Conservation (phyloP, 202 grass and related monocot genomes). For the Setaria viridis region DNA sequence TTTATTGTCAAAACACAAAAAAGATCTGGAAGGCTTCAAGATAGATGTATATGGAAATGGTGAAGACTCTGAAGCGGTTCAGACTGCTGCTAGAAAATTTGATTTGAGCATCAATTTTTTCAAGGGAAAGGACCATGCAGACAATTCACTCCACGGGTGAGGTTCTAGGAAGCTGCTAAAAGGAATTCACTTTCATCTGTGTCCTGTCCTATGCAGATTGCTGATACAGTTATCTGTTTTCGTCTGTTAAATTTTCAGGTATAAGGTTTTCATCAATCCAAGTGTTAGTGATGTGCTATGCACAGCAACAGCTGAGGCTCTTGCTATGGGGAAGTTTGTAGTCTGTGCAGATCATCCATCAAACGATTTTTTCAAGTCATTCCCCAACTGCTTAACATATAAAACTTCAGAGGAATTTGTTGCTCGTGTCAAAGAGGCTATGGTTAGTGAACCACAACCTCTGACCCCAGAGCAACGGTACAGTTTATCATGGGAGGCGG, state of each 20-base stretch:
- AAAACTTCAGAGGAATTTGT: constrained; percentile 81
- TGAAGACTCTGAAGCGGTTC: constrained; percentile 81
- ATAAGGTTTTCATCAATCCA: constrained; percentile 94
- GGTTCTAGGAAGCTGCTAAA: constrained; percentile 42
- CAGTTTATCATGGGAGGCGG: constrained; percentile 84
- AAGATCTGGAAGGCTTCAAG: constrained; percentile 64
- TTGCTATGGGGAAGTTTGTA: constrained; percentile 94
- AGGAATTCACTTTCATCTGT: neutral
- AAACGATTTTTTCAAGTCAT: constrained; percentile 86
- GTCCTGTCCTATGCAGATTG: constrained; percentile 25
- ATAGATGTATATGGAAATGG: constrained; percentile 87
- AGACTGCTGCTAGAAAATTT: constrained; percentile 67
- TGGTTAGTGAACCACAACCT: constrained; percentile 69
- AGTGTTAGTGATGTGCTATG: constrained; percentile 93
- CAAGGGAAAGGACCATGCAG: constrained; percentile 81
- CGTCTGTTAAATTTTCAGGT: constrained; percentile 57
- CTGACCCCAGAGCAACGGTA: constrained; percentile 76
- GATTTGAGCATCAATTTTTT: constrained; percentile 85
- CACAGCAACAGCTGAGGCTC: constrained; percentile 89
- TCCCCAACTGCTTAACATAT: constrained; percentile 90
- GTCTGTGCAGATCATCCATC: constrained; percentile 93
- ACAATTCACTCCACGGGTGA: constrained; percentile 89
- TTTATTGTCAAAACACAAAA: constrained; percentile 78
- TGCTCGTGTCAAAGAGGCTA: constrained; percentile 67
- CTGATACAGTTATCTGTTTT: constrained; percentile 13